Evolutionary conservation across 2,329 filamentous ascomycete species (phyloP).

Genomic region (Fusarium sp.): DNA sequence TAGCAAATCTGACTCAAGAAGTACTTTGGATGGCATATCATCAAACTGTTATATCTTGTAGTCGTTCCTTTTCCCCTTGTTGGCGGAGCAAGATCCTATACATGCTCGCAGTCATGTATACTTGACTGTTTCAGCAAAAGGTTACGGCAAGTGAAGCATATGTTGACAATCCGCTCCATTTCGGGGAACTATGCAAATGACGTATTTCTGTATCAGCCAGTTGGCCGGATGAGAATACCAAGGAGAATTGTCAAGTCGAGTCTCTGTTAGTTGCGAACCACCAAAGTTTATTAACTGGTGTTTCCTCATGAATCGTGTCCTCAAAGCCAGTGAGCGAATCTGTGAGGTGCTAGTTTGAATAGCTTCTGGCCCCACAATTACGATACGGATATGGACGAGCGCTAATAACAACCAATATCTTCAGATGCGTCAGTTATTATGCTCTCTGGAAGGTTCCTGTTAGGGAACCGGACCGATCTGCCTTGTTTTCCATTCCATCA

Average conservation of each 20-base stretch:
- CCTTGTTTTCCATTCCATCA: background rate
- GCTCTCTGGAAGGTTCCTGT: background rate
- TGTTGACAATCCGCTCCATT: background rate
- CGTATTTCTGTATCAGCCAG: background rate
- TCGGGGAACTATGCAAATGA: background rate
- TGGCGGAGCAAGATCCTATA: background rate
- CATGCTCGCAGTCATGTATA: background rate
- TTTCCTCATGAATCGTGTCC: conserved; percentile 9
- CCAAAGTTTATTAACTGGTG: background rate
- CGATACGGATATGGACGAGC: conserved; percentile 14
- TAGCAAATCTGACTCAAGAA: background rate
- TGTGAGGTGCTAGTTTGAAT: background rate
- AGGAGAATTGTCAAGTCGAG: background rate
- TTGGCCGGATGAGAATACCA: background rate
- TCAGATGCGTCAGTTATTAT: background rate
- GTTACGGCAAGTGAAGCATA: background rate
- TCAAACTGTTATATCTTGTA: background rate
- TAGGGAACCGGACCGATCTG: background rate
- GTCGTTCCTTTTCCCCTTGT: background rate
- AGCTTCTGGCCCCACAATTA: background rate
- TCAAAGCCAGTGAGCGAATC: background rate
- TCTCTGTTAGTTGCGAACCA: background rate
- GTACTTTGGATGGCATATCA: background rate
- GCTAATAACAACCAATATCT: conserved; percentile 1
- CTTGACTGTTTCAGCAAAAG: background rate